Evolutionary conservation across 352 stramenopile species (phyloP).

Genomic region (Phytophthora multivora): DNA sequence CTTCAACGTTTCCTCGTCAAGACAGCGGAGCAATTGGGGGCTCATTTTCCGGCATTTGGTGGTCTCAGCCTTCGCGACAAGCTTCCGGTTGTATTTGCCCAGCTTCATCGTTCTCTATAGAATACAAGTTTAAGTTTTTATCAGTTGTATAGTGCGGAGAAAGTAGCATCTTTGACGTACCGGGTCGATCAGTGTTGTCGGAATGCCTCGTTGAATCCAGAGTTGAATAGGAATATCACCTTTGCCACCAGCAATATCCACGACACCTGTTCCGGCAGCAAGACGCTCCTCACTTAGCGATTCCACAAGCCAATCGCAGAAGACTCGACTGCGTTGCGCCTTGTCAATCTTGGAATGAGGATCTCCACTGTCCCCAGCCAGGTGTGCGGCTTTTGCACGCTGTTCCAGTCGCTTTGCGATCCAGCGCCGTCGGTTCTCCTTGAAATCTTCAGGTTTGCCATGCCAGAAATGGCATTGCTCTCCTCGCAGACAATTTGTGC

Average conservation of each 20-base stretch:
- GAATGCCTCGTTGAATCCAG: constrained; percentile 76
- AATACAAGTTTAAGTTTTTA: neutral
- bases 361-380: constrained; percentile 69
- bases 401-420: constrained; percentile 69
- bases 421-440: constrained; percentile 67
- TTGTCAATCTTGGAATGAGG: constrained; percentile 78
- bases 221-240: constrained; percentile 88
- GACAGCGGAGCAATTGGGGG: constrained; percentile 55
- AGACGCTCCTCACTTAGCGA: constrained; percentile 53
- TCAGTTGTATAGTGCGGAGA: neutral
- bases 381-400: constrained; percentile 51
- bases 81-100: constrained; percentile 72
- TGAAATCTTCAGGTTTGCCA: constrained; percentile 62
- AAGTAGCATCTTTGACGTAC: constrained; percentile 34
- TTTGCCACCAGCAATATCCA: constrained; percentile 90
- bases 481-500: constrained; percentile 68
- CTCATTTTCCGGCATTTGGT: constrained; percentile 46
- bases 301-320: constrained; percentile 84
- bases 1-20: constrained; percentile 62
- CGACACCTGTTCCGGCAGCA: constrained; percentile 59
- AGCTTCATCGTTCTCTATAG: constrained; percentile 80
- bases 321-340: constrained; percentile 70
- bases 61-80: constrained; percentile 48
- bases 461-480: constrained; percentile 85
- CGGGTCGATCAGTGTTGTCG: constrained; percentile 85